Evolutionary conservation across 2,329 filamentous ascomycete species (phyloP).

Genomic region (Dactylellina leptospora): DNA sequence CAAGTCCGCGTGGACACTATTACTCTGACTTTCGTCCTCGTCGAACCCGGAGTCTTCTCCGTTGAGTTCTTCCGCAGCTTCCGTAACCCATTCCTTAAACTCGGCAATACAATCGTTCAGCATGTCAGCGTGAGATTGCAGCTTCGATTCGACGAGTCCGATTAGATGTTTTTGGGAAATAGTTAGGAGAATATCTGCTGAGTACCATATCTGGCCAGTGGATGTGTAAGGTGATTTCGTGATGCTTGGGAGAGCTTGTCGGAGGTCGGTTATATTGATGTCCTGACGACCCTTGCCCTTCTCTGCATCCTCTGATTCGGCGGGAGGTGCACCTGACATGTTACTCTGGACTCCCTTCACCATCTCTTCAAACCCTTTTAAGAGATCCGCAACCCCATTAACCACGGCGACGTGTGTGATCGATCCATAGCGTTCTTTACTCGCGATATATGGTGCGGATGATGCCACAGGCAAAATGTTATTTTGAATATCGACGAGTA

Average conservation of each 20-base stretch:
- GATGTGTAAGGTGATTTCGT: constrained; percentile 47
- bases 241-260: constrained; percentile 7
- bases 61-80: constrained; percentile 36
- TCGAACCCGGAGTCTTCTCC: constrained; percentile 50
- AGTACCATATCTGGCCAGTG: constrained; percentile 50
- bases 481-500: constrained; percentile 40
- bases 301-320: background rate
- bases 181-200: constrained; percentile 38
- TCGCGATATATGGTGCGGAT: constrained; percentile 45
- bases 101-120: constrained; percentile 48
- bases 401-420: constrained; percentile 41
- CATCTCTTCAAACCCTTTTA: constrained; percentile 60
- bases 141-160: constrained; percentile 35
- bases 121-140: constrained; percentile 47
- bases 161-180: constrained; percentile 51
- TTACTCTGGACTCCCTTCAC: constrained; percentile 55
- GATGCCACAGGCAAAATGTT: constrained; percentile 34
- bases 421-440: constrained; percentile 38
- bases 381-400: constrained; percentile 56
- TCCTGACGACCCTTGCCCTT: constrained; percentile 2
- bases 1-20: constrained; percentile 20
- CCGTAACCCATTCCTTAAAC: constrained; percentile 49
- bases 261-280: constrained; percentile 32
- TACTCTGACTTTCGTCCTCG: constrained; percentile 43
- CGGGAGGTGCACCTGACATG: background rate